Evolutionary conservation across 306 rosid genomes (phyloP).

Genomic region (Heteromeles arbutifolia): DNA sequence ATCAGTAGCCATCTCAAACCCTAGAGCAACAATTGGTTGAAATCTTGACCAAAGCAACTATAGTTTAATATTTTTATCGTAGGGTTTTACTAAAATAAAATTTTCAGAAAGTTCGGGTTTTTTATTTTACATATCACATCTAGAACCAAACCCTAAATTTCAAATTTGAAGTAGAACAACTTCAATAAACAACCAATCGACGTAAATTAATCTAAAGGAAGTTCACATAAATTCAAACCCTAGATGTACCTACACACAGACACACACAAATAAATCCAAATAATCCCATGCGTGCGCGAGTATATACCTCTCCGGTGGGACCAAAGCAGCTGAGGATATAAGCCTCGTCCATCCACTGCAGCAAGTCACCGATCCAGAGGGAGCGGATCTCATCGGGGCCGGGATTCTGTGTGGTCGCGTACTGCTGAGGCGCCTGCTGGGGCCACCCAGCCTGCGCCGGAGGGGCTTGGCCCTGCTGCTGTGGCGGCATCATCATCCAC

Average conservation of each 20-base stretch:
- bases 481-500: slow-evolving; percentile 43
- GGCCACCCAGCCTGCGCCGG: slow-evolving; percentile 26
- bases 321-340: slow-evolving; percentile 40
- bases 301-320: slow-evolving; percentile 45
- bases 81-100: background rate
- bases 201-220: background rate
- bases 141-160: background rate
- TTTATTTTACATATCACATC: background rate
- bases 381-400: slow-evolving; percentile 48
- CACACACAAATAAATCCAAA: background rate
- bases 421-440: slow-evolving; percentile 34
- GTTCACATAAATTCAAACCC: background rate
- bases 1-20: background rate
- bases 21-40: background rate
- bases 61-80: background rate
- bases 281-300: no score
- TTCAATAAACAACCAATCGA: background rate
- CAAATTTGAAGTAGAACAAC: background rate
- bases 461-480: slow-evolving; percentile 9
- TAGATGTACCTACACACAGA: background rate
- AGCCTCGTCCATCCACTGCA: slow-evolving; percentile 62
- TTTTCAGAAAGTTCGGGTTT: background rate
- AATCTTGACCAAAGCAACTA: background rate
- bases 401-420: background rate
- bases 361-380: slow-evolving; percentile 69